phyloP scores from a whole-genome alignment of 2,329 filamentous ascomycete genomes.

The Lecanicillium sp. region DNA sequence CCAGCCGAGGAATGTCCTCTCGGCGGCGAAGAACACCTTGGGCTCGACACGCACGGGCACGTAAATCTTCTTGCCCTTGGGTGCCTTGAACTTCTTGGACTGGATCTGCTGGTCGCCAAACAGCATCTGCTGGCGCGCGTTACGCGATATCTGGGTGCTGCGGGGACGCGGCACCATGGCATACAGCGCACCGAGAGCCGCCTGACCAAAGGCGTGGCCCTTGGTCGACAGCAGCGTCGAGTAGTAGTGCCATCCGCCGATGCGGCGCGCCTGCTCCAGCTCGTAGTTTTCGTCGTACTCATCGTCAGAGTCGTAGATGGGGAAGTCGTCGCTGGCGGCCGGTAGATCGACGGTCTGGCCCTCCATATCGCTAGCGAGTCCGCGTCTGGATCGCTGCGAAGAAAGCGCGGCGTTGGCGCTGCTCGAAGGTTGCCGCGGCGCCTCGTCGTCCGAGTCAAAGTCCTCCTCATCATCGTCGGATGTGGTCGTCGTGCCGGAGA shows the following conservation, averaged over 20 bases:
- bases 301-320: slow-evolving; percentile 80
- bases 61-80: slow-evolving; percentile 85
- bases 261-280: slow-evolving; percentile 68
- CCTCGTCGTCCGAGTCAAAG: slow-evolving; percentile 60
- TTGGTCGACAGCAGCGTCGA: slow-evolving; percentile 49
- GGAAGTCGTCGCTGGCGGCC: slow-evolving; percentile 62
- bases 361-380: slow-evolving; percentile 62
- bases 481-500: slow-evolving; percentile 70
- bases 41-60: slow-evolving; percentile 94
- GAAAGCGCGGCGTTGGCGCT: slow-evolving; percentile 27
- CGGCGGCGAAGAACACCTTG: slow-evolving; percentile 95
- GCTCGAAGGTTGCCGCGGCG: slow-evolving; percentile 13
- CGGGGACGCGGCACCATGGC: slow-evolving; percentile 50
- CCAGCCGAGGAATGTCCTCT: slow-evolving; percentile 94
- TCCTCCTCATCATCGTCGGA: slow-evolving; percentile 73
- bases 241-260: slow-evolving; percentile 73
- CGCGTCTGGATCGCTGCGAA: slow-evolving; percentile 33
- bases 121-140: slow-evolving; percentile 46
- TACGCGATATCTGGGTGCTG: slow-evolving; percentile 50
- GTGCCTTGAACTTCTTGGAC: slow-evolving; percentile 60
- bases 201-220: slow-evolving; percentile 36
- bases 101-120: slow-evolving; percentile 52
- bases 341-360: slow-evolving; percentile 67
- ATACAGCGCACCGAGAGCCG: slow-evolving; percentile 39
- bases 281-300: slow-evolving; percentile 71